Percentiles rank a stretch among this genome's conserved stretches.
Evolutionary conservation across 208 protist species (phyloP).

Genomic region (Jaenimonas drosophilae): DNA sequence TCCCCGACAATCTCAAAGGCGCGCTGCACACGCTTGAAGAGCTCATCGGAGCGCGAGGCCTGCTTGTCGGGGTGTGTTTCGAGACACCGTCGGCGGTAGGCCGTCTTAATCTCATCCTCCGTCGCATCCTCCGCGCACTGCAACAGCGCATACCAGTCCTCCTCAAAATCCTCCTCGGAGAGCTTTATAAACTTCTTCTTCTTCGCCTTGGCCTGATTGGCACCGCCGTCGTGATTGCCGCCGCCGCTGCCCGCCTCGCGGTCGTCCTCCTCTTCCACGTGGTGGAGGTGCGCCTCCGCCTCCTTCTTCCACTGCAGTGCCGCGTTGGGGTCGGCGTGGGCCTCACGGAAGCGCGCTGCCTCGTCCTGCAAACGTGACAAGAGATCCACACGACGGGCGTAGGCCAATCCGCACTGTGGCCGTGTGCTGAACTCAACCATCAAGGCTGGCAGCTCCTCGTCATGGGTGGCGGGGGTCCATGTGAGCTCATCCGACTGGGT

Average conservation of each 20-base stretch:
- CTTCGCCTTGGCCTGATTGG: slow-evolving; percentile 15
- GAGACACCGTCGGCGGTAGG: slow-evolving; percentile 89
- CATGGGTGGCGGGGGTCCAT: too few relatives aligned
- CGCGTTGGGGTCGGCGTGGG: slow-evolving; percentile 34
- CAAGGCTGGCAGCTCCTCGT: neutral
- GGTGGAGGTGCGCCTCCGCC: slow-evolving; percentile 2
- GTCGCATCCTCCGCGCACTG: slow-evolving; percentile 48
- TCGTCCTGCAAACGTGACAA: slow-evolving; percentile 28
- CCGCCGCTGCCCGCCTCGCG: slow-evolving; percentile 10
- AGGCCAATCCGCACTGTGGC: slow-evolving; percentile 34
- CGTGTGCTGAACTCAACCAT: slow-evolving; percentile 13
- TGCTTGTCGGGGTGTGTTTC: slow-evolving; percentile 96
- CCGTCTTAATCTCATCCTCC: slow-evolving; percentile 62
- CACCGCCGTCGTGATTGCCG: slow-evolving; percentile 15
- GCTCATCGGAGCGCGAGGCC: slow-evolving; percentile 66
- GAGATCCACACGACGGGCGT: slow-evolving; percentile 25
- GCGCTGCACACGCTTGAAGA: slow-evolving; percentile 91
- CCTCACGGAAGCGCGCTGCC: slow-evolving; percentile 19
- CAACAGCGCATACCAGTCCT: slow-evolving; percentile 86
- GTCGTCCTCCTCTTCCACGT: slow-evolving; percentile 1
- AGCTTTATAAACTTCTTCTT: slow-evolving; percentile 75
- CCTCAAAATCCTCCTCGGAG: slow-evolving; percentile 59
- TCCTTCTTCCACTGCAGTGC: slow-evolving; percentile 18
- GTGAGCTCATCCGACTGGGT: too few relatives aligned
- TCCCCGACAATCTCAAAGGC: slow-evolving; percentile 94